Base-by-base conservation (phyloP, 768 basidiomycete species). In the Leccinum arenicola region DNA sequence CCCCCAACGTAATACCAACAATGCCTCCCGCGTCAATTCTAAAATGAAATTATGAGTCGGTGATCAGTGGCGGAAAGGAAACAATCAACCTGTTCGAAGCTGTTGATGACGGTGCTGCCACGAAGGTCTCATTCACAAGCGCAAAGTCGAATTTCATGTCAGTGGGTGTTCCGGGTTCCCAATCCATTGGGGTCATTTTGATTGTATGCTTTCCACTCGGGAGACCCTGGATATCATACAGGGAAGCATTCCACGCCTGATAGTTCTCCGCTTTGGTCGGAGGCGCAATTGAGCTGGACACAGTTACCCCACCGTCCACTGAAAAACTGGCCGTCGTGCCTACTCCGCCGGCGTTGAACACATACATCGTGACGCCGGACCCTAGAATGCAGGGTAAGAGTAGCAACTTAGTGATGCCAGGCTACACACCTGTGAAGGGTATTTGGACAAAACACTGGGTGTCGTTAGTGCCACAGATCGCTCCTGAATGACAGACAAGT, bases 141-240 rank as follows among this genome's bases (percentile, higher is more conserved):
- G 70, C 70, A 50, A 65, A 71, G 33, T 70, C 68, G 7, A 71
- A 71, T 33, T 69, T 65, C 69, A 70, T 67, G 31, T 60, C 62
- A 15, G 64, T 66, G 25, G 25, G 5, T 3, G 8, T 7, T 6
- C 56, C 61, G 33, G 33, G 33, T 2, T 54, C 29, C 68, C 69
- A 72, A 49, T 71, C 49, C 43, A 69, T 25, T 6, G 69, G 15
- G 12, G 60, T 64, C 69, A 70, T 67, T 29, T 12, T 35, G 49
- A 70, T 54, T 27, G 60, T 67, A 33, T 71, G 68, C 15, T 57
- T 61, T 27, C 60, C 61, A 2, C 40, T 54, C 1, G 47, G 19
- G 25, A 70, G 60, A 33, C 61, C 64, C 23, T 70, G 68, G 10
- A 62, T 43, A 11, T 33, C 3, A 23, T 60, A 67, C 50, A 70